A percentile compares a stretch with the other conserved stretches of the same genome.
These are phyloP conservation scores for Nannochloropsis gaditana DNA, from an alignment of 108 stramenopile species.

Conservation along the genomic window DNA sequence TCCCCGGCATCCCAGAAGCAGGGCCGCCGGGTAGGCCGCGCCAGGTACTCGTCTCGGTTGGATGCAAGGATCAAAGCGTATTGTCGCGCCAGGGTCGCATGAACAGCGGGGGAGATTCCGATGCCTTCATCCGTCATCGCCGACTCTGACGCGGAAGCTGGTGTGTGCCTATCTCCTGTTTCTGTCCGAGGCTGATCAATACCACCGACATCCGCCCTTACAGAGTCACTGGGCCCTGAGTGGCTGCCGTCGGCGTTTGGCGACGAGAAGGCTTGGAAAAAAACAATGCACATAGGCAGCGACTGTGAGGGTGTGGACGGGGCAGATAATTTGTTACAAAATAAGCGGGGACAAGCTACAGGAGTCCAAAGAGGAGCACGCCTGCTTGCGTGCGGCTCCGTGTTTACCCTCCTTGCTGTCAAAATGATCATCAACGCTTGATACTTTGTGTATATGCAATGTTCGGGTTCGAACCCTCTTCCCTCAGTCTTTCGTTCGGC, in stretches of 20 bases:
- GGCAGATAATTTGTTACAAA: too few species aligned
- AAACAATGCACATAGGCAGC: background rate
- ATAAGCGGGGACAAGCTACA: too few species aligned
- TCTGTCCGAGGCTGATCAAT: background rate
- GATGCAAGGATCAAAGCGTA: background rate
- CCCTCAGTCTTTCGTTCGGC: too few species aligned
- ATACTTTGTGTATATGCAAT: too few species aligned
- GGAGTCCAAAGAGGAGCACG: too few species aligned
- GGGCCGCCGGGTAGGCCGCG: background rate
- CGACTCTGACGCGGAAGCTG: background rate
- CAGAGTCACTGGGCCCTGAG: too few species aligned
- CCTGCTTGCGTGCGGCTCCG: too few species aligned
- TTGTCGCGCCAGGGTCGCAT: background rate
- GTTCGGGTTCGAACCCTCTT: too few species aligned
- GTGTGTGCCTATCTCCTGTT: background rate
- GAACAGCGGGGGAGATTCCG: background rate
- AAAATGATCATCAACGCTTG: too few species aligned
- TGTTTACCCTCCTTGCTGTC: too few species aligned
- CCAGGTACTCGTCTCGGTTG: background rate
- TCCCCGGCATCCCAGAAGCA: background rate
- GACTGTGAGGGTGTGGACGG: too few species aligned
- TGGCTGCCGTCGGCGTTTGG: background rate
- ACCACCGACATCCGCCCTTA: too few species aligned
- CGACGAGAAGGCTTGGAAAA: slow-evolving; percentile 12
- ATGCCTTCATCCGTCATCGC: background rate